Evolutionary conservation across 2,329 filamentous ascomycete genomes (phyloP), one percentile per base, ranked within the genome.

Genomic region (Claviceps lovelessii): DNA sequence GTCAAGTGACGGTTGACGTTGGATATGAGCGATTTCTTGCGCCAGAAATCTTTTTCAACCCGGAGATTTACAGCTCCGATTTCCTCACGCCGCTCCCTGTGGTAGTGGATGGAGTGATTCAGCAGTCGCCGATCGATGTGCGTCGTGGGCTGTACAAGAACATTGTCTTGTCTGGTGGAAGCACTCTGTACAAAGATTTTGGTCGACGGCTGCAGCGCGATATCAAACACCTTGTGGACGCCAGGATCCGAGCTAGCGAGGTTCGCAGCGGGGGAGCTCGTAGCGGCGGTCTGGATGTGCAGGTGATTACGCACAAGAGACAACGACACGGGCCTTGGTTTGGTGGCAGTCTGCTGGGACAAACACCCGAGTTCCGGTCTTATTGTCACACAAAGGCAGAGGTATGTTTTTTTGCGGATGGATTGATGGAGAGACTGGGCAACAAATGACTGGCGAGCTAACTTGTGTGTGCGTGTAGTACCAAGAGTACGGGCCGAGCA

Each of bases 41-140:
- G 2, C 94, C 94, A 29, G 93, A 98, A 71, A 98, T 98, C 67
- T 98, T 98, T 74, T 98, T 98, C 82, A 98, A 98, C 73, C 93
- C 93, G 35, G 93, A 98, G 74, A 98, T 98, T 65, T 97, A 97
- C 79, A 95, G 89, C 58, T 97, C 91, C 61, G 93, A 98, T 69
- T 98, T 98, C 76, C 76, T 98, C 61, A 98, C 93, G 13, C 93
- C 93, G 15, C 80, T 98, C 9, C 93, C 93, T 29, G 87, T 81
- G 52, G 93, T 98, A 52, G 94, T 98, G 58, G 93, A 98, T 67
- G 86, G 86, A 55, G 93, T 97, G 59, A 98, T 98, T 64, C 93
- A 98, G 72, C 91, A 90, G 55, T 95, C 91, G 39, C 93, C 93
- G 46, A 98, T 98, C 64, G 93, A 98, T 67, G 94, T 98, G 49